These are phyloP conservation scores for Tothia fuscella DNA, from an alignment of 2,329 filamentous ascomycete species.

Conservation along the genomic window DNA sequence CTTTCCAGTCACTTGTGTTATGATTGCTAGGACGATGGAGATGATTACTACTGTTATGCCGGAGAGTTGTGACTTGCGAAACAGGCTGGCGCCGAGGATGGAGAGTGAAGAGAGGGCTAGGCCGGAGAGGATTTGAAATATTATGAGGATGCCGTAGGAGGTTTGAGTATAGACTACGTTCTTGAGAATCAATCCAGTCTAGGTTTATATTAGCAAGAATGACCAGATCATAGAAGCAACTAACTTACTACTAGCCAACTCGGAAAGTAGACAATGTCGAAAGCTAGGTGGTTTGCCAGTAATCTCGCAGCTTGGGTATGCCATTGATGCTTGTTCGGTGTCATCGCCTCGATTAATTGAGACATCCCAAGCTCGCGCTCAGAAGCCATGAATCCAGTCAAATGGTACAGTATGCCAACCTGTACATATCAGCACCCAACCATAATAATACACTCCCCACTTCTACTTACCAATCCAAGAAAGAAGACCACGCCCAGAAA, in stretches of 20 bases:
- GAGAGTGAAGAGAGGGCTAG: slow-evolving; percentile 69
- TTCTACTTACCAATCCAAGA: slow-evolving; percentile 59
- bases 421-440: too few species aligned
- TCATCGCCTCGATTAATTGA: slow-evolving; percentile 83
- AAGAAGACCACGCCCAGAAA: slow-evolving; percentile 71
- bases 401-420: slow-evolving; percentile 76
- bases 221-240: too few species aligned
- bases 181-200: slow-evolving; percentile 60
- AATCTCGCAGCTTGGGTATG: slow-evolving; percentile 67
- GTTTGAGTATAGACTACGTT: slow-evolving; percentile 38
- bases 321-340: slow-evolving; percentile 63
- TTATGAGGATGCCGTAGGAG: slow-evolving; percentile 31
- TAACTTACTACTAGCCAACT: slow-evolving; percentile 77
- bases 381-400: slow-evolving; percentile 73
- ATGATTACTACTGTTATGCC: slow-evolving; percentile 67
- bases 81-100: slow-evolving; percentile 70
- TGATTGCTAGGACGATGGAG: slow-evolving; percentile 63
- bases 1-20: slow-evolving; percentile 56
- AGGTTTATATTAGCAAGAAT: too few species aligned
- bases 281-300: slow-evolving; percentile 66
- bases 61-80: slow-evolving; percentile 76
- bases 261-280: slow-evolving; percentile 66
- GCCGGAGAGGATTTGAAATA: slow-evolving; percentile 64
- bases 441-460: too few species aligned
- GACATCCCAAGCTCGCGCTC: slow-evolving; percentile 83